Evolutionary conservation across 805 yeast species (phyloP).

Genomic region (Kluyveromyces aestuarii): DNA sequence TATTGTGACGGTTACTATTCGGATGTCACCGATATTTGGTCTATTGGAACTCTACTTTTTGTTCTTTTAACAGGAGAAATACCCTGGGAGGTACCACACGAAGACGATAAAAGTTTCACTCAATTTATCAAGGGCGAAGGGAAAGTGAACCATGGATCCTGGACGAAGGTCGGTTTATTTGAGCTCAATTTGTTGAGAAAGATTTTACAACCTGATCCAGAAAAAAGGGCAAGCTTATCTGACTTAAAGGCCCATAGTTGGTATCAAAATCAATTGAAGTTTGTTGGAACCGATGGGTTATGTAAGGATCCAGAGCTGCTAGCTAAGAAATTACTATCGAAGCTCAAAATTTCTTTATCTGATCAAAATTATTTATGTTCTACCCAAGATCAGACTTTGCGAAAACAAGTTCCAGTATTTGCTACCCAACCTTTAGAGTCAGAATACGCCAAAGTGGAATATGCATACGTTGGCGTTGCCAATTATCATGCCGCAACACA

Average conservation of each 20-base stretch:
- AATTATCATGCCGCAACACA: constrained; percentile 16
- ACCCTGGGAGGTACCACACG: constrained; percentile 63
- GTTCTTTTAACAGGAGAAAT: constrained; percentile 57
- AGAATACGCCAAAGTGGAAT: constrained; percentile 33
- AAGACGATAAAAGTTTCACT: constrained; percentile 40
- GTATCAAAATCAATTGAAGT: constrained; percentile 37
- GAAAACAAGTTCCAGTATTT: constrained; percentile 7
- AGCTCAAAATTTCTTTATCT: constrained; percentile 43
- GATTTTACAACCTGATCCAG: constrained; percentile 42
- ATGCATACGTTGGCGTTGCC: constrained; percentile 7
- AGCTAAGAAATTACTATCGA: constrained; percentile 42
- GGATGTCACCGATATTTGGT: constrained; percentile 55
- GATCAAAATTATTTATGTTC: constrained; percentile 34
- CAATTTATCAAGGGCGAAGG: constrained; percentile 38
- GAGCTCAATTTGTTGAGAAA: constrained; percentile 45
- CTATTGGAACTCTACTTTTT: constrained; percentile 55
- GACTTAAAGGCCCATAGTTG: constrained; percentile 45
- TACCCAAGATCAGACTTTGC: constrained; percentile 14
- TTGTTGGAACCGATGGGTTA: constrained; percentile 38
- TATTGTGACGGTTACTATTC: constrained; percentile 41
- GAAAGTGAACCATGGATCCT: constrained; percentile 38
- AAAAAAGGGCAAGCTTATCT: constrained; percentile 33
- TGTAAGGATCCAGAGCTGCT: constrained; percentile 46
- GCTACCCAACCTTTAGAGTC: constrained; percentile 39
- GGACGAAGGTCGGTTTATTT: constrained; percentile 44